A percentile compares a stretch with the other conserved stretches of the same genome.
Conservation (phyloP, 352 stramenopile genomes). For the Phytophthora citricola region DNA sequence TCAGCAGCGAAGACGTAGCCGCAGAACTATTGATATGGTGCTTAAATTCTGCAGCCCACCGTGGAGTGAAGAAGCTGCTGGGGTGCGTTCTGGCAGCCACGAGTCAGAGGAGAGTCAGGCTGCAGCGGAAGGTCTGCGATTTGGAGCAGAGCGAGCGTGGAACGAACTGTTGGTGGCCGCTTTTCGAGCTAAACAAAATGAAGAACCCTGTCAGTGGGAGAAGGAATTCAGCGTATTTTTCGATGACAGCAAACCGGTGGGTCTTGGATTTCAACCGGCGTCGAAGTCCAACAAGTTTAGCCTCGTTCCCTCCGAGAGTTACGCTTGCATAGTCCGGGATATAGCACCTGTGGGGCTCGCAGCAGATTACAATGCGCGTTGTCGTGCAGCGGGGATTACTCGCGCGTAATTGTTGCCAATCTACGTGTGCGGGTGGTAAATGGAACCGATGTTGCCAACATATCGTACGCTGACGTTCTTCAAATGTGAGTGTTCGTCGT, state of each 20-base stretch:
- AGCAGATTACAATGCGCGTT: conserved; percentile 63
- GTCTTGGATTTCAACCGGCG: conserved; percentile 51
- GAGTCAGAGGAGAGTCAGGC: conserved; percentile 28
- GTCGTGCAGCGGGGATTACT: conserved; percentile 49
- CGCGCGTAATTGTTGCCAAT: conserved; percentile 47
- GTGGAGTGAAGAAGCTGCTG: conserved; percentile 28
- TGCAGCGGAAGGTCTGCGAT: conserved; percentile 3
- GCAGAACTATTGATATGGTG: conserved; percentile 36
- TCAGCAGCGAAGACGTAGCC: background rate
- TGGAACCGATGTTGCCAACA: conserved; percentile 39
- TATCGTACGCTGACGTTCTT: conserved; percentile 56
- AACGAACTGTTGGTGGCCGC: conserved; percentile 34
- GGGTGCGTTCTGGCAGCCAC: conserved; percentile 12
- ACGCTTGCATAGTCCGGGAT: conserved; percentile 53
- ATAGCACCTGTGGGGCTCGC: conserved; percentile 48
- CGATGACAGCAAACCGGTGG: conserved; percentile 52
- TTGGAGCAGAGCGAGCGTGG: conserved; percentile 29
- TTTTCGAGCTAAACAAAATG: conserved; percentile 19
- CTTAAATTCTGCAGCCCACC: conserved; percentile 59
- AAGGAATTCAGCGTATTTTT: conserved; percentile 73
- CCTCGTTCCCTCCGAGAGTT: conserved; percentile 23
- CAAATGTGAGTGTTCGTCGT: conserved; percentile 35
- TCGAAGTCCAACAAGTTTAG: conserved; percentile 20
- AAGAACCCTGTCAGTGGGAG: conserved; percentile 40
- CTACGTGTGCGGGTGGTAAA: conserved; percentile 60